Evolutionary conservation across 768 basidiomycete species (phyloP).

Genomic region (Boletus subcaerulescens): DNA sequence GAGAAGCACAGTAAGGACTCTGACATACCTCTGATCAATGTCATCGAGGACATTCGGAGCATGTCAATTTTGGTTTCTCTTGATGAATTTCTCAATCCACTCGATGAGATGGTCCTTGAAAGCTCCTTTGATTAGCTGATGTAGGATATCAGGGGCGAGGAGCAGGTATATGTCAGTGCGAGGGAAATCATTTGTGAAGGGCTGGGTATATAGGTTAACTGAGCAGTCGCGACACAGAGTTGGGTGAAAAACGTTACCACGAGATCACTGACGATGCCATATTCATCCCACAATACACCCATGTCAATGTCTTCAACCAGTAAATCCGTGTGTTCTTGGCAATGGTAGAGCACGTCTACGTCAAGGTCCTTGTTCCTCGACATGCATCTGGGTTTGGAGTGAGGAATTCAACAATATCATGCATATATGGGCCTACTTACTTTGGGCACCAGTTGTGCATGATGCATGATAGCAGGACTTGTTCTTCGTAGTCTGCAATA

Average conservation of each 20-base stretch:
- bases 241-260: slow-evolving; percentile 10
- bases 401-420: too few relatives aligned
- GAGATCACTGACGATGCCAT: slow-evolving; percentile 24
- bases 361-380: too few relatives aligned
- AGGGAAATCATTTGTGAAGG: slow-evolving; percentile 34
- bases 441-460: background rate
- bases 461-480: background rate
- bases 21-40: slow-evolving; percentile 27
- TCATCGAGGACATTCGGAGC: slow-evolving; percentile 24
- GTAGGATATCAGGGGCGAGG: background rate
- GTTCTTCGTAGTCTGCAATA: background rate
- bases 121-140: slow-evolving; percentile 1
- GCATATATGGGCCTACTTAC: too few relatives aligned
- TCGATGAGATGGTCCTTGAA: slow-evolving; percentile 5
- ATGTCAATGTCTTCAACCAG: too few relatives aligned
- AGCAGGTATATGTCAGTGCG: slow-evolving; percentile 33
- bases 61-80: background rate
- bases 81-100: slow-evolving; percentile 3
- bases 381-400: too few relatives aligned
- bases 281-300: slow-evolving; percentile 20
- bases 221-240: background rate
- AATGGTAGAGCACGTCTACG: too few relatives aligned
- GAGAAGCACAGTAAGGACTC: background rate
- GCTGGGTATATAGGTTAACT: slow-evolving; percentile 14
- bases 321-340: too few relatives aligned